These are phyloP conservation scores for Basidioascus undulatus DNA, from an alignment of 768 basidiomycete genomes.

Conservation along the genomic window DNA sequence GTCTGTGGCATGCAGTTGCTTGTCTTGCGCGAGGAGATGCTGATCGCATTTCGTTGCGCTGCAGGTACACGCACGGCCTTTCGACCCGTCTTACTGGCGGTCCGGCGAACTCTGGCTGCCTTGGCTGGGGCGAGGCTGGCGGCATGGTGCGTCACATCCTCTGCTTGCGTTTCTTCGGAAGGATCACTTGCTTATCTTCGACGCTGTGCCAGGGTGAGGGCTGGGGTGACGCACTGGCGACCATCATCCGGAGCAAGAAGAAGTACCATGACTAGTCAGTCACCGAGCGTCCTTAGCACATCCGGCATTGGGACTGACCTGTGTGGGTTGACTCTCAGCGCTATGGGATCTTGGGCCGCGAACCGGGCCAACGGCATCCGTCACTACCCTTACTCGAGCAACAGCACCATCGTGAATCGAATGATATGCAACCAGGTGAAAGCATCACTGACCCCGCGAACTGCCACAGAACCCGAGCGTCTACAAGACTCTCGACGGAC, in stretches of 20 bases:
- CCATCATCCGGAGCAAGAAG: constrained; percentile 23
- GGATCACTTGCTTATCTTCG: no score
- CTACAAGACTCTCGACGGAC: constrained; percentile 84
- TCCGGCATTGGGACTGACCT: constrained; percentile 9
- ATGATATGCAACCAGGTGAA: no score
- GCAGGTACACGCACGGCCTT: constrained; percentile 67
- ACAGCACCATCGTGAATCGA: constrained; percentile 16
- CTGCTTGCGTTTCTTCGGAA: no score
- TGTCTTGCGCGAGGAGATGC: not conserved
- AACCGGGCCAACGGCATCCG: constrained; percentile 29
- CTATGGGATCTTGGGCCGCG: constrained; percentile 91
- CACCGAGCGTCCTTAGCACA: no score
- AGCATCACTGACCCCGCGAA: no score
- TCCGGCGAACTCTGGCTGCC: constrained; percentile 27
- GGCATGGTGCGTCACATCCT: no score
- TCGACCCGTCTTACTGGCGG: constrained; percentile 89
- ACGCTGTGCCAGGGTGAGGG: no score
- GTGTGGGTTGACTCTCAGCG: constrained; percentile 2
- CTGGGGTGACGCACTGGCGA: constrained; percentile 50
- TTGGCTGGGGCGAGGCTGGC: constrained; percentile 86
- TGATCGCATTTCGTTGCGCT: constrained; percentile 13
- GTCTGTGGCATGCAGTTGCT: constrained; percentile 6
- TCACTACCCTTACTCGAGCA: constrained; percentile 41
- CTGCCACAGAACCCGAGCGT: constrained; percentile 88
- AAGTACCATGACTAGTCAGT: constrained; percentile 15